phyloP scores from a whole-genome alignment of 495 filamentous ascomycete species.

The Hypoxylon lienhwacheense region DNA sequence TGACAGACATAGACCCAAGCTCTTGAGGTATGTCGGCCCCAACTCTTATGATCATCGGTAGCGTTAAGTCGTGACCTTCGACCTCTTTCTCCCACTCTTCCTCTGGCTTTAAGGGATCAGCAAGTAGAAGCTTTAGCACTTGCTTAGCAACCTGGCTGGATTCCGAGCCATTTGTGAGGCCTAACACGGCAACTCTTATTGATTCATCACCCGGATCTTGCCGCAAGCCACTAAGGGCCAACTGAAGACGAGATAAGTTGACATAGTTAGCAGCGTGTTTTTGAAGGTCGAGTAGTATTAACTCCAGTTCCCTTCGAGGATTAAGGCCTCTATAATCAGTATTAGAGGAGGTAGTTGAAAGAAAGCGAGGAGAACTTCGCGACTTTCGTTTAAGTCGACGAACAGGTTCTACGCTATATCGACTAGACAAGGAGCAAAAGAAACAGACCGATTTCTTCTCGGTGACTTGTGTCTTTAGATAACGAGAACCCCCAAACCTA shows the following conservation, averaged over 20 bases:
- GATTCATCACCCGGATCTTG: constrained; percentile 61
- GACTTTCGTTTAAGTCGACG: constrained; percentile 25
- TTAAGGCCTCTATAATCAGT: background rate
- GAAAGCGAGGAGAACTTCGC: constrained; percentile 20
- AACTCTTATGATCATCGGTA: constrained; percentile 52
- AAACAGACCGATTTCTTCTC: constrained; percentile 43
- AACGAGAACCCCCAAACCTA: constrained; percentile 16
- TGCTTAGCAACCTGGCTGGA: constrained; percentile 50
- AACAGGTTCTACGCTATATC: constrained; percentile 8
- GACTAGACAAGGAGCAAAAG: constrained; percentile 45
- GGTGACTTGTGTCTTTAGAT: background rate
- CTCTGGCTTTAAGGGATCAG: constrained; percentile 70
- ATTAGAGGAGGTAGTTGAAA: constrained; percentile 12
- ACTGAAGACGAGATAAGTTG: constrained; percentile 73
- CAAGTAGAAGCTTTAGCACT: constrained; percentile 70
- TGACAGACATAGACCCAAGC: constrained; percentile 29
- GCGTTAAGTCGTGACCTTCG: constrained; percentile 46
- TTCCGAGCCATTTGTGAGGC: constrained; percentile 41
- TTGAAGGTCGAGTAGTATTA: constrained; percentile 63
- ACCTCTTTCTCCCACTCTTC: constrained; percentile 73
- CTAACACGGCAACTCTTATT: constrained; percentile 69
- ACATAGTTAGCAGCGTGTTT: constrained; percentile 64
- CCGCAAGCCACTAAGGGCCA: constrained; percentile 77
- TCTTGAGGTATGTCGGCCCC: constrained; percentile 27
- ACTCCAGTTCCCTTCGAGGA: constrained; percentile 58